phyloP scores from a whole-genome alignment of 108 stramenopile species.

The Cyclotella kingstonii region DNA sequence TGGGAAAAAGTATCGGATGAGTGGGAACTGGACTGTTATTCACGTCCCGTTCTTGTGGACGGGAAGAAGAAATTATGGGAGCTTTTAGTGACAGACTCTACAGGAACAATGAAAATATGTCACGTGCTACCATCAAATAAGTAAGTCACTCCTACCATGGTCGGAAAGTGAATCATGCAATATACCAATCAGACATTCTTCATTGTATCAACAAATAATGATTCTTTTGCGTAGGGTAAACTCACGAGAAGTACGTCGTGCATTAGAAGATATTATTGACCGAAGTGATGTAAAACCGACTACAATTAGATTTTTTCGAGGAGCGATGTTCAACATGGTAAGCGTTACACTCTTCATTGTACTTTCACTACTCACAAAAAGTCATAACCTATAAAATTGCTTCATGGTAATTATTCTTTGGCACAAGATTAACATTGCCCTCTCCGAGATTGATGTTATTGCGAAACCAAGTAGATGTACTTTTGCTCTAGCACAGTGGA shows the following conservation, averaged over 20 bases:
- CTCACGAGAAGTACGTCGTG: slow-evolving; percentile 82
- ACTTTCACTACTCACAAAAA: not conserved
- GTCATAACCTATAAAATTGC: not conserved
- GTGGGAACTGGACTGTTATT: slow-evolving; percentile 92
- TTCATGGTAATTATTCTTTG: not conserved
- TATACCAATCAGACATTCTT: too few species aligned
- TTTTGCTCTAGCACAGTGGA: slow-evolving; percentile 88
- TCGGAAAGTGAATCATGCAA: too few species aligned
- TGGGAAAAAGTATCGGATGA: slow-evolving; percentile 50
- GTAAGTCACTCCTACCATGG: slow-evolving; percentile 27
- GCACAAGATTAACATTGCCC: slow-evolving; percentile 74
- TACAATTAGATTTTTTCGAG: slow-evolving; percentile 93
- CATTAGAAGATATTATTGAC: slow-evolving; percentile 86
- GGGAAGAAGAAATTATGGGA: slow-evolving; percentile 96
- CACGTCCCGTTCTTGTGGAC: slow-evolving; percentile 80
- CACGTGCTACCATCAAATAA: slow-evolving; percentile 72
- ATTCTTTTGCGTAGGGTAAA: slow-evolving; percentile 66
- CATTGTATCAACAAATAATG: not conserved
- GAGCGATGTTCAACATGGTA: slow-evolving; percentile 98
- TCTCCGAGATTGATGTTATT: slow-evolving; percentile 78
- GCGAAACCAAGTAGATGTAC: slow-evolving; percentile 87
- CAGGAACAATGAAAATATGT: slow-evolving; percentile 70
- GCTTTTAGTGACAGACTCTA: slow-evolving; percentile 87
- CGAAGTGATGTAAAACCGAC: slow-evolving; percentile 64
- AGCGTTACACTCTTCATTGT: slow-evolving; percentile 8